Conservation (phyloP, 1,284 basidiomycete species). For the Ceratobasidium sp. region DNA sequence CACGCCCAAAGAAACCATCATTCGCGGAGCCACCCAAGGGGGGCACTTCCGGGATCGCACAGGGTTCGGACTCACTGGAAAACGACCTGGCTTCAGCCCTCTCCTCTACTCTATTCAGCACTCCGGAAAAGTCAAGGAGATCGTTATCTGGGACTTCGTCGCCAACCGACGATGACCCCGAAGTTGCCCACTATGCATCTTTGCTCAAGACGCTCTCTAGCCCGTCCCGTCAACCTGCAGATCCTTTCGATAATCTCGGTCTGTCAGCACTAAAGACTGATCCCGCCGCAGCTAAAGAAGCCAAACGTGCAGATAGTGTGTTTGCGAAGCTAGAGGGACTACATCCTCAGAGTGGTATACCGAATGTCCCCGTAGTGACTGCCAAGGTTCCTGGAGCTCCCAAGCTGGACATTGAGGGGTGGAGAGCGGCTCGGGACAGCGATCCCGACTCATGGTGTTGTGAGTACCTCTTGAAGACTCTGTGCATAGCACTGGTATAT, state of each 20-base stretch:
- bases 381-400: slow-evolving; percentile 43
- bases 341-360: slow-evolving; percentile 43
- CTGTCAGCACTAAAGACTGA: slow-evolving; percentile 15
- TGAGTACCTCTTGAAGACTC: slow-evolving; percentile 20
- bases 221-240: slow-evolving; percentile 37
- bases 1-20: not conserved
- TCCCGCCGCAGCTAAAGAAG: slow-evolving; percentile 24
- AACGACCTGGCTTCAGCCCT: slow-evolving; percentile 33
- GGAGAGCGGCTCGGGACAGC: slow-evolving; percentile 46
- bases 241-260: slow-evolving; percentile 13
- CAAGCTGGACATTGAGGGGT: slow-evolving; percentile 47
- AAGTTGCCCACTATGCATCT: slow-evolving; percentile 34
- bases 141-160: not conserved
- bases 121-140: slow-evolving; percentile 12
- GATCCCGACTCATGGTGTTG: slow-evolving; percentile 47
- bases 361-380: slow-evolving; percentile 31
- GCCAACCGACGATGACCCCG: slow-evolving; percentile 42
- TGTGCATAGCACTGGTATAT: not conserved
- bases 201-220: slow-evolving; percentile 34
- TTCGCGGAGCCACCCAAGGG: not conserved
- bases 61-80: not conserved
- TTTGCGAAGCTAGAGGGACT: slow-evolving; percentile 47
- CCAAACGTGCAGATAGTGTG: slow-evolving; percentile 34
- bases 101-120: slow-evolving; percentile 18
- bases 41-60: not conserved